Percentiles rank a stretch among this genome's conserved stretches.
Conservation (phyloP, 345 rosid species). For the Passiflora organensis region DNA sequence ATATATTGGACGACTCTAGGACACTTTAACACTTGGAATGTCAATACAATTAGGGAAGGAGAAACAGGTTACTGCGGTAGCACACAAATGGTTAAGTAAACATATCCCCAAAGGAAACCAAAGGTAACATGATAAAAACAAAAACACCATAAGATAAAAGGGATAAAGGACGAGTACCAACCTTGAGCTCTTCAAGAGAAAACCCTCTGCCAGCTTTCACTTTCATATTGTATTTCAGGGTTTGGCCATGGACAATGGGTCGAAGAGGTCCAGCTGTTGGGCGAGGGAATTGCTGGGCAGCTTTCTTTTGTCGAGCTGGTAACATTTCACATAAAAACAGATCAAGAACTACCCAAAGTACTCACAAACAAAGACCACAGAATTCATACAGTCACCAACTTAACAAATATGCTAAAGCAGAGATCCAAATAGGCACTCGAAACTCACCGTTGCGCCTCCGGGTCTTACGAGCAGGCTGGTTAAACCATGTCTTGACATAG, state of each 20-base stretch:
- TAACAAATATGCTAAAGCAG: neutral
- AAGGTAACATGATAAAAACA: neutral
- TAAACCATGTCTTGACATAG: constrained; percentile 82
- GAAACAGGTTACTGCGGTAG: neutral
- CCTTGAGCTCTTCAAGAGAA: no score
- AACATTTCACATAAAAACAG: neutral
- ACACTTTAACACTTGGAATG: no score
- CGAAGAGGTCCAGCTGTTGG: constrained; percentile 44
- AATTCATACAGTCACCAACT: neutral
- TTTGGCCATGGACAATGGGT: constrained; percentile 79
- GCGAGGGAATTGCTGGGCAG: constrained; percentile 32
- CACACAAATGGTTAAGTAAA: neutral
- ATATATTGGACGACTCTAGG: no score
- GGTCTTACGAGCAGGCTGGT: constrained; percentile 78
- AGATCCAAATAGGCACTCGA: no score
- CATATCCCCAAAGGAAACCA: neutral
- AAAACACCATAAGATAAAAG: neutral
- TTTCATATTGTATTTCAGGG: constrained; percentile 86
- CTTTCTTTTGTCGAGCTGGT: constrained; percentile 31
- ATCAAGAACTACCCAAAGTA: neutral
- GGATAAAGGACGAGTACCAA: neutral
- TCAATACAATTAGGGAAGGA: neutral
- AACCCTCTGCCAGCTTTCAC: no score
- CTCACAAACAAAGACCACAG: no score
- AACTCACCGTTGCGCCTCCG: constrained; percentile 46